Conservation (phyloP, 2,329 filamentous ascomycete species). For the Alternaria dauci region DNA sequence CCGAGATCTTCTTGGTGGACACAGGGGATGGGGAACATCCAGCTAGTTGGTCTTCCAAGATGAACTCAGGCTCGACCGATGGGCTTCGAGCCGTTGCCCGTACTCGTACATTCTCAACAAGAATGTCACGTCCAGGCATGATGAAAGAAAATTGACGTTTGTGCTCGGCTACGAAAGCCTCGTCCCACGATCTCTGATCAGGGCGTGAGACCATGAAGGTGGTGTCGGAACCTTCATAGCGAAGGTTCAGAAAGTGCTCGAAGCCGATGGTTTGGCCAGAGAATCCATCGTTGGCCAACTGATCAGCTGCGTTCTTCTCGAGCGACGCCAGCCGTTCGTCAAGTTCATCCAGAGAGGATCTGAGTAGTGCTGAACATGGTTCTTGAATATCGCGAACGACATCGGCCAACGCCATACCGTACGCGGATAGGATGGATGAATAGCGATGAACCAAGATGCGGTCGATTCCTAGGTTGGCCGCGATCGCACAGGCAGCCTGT, state of each 20-base stretch:
- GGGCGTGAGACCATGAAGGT: slow-evolving; percentile 53
- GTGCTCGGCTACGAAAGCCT: slow-evolving; percentile 50
- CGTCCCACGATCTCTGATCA: slow-evolving; percentile 44
- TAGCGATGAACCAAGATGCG: slow-evolving; percentile 57
- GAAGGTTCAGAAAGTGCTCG: slow-evolving; percentile 55
- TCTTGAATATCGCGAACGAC: slow-evolving; percentile 54
- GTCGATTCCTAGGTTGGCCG: slow-evolving; percentile 55
- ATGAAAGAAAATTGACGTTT: slow-evolving; percentile 56
- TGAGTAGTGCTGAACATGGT: slow-evolving; percentile 45
- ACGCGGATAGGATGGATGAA: slow-evolving; percentile 58
- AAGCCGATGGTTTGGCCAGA: slow-evolving; percentile 19
- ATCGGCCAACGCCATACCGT: slow-evolving; percentile 48
- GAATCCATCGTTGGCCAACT: slow-evolving; percentile 74
- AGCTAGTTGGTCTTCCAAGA: slow-evolving; percentile 27
- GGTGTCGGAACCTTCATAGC: slow-evolving; percentile 56
- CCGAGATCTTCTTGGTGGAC: background rate
- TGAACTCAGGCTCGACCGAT: slow-evolving; percentile 17
- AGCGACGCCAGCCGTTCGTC: slow-evolving; percentile 65
- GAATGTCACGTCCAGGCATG: slow-evolving; percentile 49
- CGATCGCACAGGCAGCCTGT: slow-evolving; percentile 58
- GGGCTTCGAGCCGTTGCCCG: slow-evolving; percentile 40
- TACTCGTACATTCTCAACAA: slow-evolving; percentile 57
- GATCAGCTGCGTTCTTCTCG: slow-evolving; percentile 67
- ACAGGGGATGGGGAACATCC: slow-evolving; percentile 10
- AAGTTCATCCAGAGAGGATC: slow-evolving; percentile 14